A percentile compares a stretch with the other conserved stretches of the same genome.
phyloP scores from a whole-genome alignment of 2,329 filamentous ascomycete genomes.

The Balansia obtecta region DNA sequence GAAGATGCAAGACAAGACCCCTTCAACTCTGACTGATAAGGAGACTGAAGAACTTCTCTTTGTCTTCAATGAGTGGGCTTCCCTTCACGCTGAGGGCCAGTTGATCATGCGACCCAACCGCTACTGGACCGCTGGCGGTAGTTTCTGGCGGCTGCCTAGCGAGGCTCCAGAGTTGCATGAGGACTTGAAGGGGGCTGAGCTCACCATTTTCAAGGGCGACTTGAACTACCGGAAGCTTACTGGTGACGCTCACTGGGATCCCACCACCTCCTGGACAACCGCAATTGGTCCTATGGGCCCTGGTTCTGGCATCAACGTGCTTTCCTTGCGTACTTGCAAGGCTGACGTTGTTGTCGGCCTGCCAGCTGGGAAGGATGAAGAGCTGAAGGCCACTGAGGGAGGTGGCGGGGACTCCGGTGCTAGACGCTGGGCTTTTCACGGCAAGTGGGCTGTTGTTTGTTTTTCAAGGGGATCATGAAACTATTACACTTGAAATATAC shows the following conservation, averaged over 20 bases:
- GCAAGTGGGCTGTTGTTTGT: constrained; percentile 89
- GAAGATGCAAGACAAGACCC: constrained; percentile 39
- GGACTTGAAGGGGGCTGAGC: constrained; percentile 70
- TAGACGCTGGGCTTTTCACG: constrained; percentile 87
- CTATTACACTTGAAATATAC: not conserved
- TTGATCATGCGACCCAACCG: constrained; percentile 70
- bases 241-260: constrained; percentile 70
- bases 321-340: constrained; percentile 90
- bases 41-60: constrained; percentile 59
- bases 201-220: constrained; percentile 96
- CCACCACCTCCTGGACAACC: constrained; percentile 72
- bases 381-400: constrained; percentile 52
- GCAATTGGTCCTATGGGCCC: constrained; percentile 80
- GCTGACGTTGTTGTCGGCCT: constrained; percentile 90
- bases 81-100: constrained; percentile 70
- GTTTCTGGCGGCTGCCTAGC: constrained; percentile 75
- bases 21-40: constrained; percentile 49
- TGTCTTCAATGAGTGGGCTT: constrained; percentile 71
- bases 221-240: constrained; percentile 92
- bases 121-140: constrained; percentile 84
- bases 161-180: constrained; percentile 55
- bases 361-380: constrained; percentile 70
- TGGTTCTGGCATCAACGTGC: constrained; percentile 67
- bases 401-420: constrained; percentile 59
- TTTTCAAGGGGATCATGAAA: constrained; percentile 21